phyloP scores from a whole-genome alignment of 805 yeast species.

The Suhomyces vadensis region DNA sequence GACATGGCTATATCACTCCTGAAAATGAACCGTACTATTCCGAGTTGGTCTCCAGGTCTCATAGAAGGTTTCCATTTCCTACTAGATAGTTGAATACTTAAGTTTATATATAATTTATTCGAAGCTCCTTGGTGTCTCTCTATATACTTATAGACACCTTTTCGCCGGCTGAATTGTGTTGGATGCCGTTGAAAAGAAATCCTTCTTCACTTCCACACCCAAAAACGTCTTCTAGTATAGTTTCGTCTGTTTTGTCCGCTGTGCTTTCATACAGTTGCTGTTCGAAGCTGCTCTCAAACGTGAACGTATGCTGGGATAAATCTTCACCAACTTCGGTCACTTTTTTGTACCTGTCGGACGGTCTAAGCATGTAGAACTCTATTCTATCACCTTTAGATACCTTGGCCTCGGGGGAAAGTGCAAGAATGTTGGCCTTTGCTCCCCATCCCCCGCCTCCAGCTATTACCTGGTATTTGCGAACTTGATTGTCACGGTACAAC shows the following conservation, averaged over 20 bases:
- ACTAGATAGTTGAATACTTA: constrained; percentile 8
- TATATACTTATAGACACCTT: neutral
- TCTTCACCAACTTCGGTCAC: constrained; percentile 2
- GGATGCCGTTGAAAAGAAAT: constrained; percentile 23
- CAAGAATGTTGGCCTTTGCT: constrained; percentile 64
- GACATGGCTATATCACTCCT: constrained; percentile 73
- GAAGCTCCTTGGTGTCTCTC: too few species aligned
- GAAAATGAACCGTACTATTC: constrained; percentile 65
- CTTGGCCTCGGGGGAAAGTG: constrained; percentile 58
- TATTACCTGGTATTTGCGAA: constrained; percentile 46
- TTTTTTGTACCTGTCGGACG: constrained; percentile 27
- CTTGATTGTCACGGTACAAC: constrained; percentile 17
- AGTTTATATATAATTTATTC: neutral
- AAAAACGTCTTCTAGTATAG: constrained; percentile 21
- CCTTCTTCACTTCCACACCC: constrained; percentile 39
- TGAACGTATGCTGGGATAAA: constrained; percentile 1
- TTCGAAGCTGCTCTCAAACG: constrained; percentile 36
- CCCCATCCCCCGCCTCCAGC: constrained; percentile 85
- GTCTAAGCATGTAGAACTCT: constrained; percentile 48
- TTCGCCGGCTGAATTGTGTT: constrained; percentile 34
- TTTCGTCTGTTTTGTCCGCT: too few species aligned
- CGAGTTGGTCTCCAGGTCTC: constrained; percentile 61
- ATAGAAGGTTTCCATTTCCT: constrained; percentile 74
- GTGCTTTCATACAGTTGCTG: constrained; percentile 28
- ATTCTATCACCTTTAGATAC: constrained; percentile 46